These are phyloP conservation scores for Zea luxurians DNA, from an alignment of 176 grass and related monocot species.

Conservation along the genomic window DNA sequence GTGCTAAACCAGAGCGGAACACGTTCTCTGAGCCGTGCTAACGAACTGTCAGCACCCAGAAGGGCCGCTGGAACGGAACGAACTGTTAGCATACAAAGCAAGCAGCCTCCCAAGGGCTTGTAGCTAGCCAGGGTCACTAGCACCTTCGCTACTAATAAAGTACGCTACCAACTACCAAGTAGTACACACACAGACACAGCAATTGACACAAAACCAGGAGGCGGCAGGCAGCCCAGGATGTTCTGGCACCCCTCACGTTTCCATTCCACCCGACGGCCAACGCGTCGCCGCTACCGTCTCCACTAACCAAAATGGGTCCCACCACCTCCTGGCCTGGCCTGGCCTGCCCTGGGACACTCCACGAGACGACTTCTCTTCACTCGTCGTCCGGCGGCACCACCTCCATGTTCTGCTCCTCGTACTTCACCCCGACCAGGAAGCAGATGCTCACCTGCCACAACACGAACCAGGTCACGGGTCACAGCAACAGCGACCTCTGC, in stretches of 20 bases:
- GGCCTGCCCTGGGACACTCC: background rate
- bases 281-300: background rate
- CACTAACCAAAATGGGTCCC: background rate
- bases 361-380: constrained; percentile 19
- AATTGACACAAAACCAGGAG: background rate
- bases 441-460: constrained; percentile 60
- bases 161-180: background rate
- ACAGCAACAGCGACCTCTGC: background rate
- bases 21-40: no score
- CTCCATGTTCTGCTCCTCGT: constrained; percentile 80
- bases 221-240: background rate
- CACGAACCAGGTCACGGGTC: background rate
- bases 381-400: constrained; percentile 39
- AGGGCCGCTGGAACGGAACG: no score
- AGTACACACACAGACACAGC: background rate
- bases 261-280: no score
- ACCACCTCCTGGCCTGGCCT: no score
- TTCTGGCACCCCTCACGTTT: no score
- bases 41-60: no score
- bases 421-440: constrained; percentile 77
- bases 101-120: background rate
- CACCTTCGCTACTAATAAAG: background rate
- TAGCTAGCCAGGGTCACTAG: background rate
- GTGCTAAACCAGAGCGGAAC: no score
- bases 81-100: no score